Evolutionary conservation across 2,329 filamentous ascomycete genomes (phyloP), one percentile per base, ranked within the genome.

Genomic region (Botryotinia calthae): DNA sequence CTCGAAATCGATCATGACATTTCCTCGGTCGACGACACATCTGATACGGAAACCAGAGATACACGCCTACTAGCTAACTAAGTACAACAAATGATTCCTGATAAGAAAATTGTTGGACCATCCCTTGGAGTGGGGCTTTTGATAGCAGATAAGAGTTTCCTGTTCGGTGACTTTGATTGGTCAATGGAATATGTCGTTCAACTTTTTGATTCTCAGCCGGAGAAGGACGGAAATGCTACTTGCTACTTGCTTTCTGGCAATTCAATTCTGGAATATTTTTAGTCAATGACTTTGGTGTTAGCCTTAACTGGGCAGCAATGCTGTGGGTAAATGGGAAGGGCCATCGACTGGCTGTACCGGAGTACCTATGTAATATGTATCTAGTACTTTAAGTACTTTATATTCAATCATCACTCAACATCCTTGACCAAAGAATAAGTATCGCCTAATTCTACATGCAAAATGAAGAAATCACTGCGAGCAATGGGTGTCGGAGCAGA

Each of bases 141-240:
- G 59, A 62, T 42, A 44, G 18, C 25, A 42, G 59, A 64, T 64
- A 64, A 46, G 40, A 20, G 16, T 14, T 61, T 34, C 51, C 48
- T 10, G 20, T 14, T 2, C n/a, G 5, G 25, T 20, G 1, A 18
- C 40, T 44, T 4, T 10, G 4, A 66, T 67, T 67, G 46, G 46
- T 54, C 34, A 54, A 67, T 54, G 40, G 64, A 20, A 1, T 25
- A 28, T 40, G 22, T 10, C 7, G 4, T 28, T 28, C 8, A 18
- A 40, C 22, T n/a, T 40, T 54, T 9, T 31, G 22, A 34, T 22
- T 18, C 14, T 9, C 22, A 6, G 9, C 64, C 64, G 64, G 64
- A 67, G 64, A 67, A 54, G 46, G 46, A 5, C 64, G 64, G 64
- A 67, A 67, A 67, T 67, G 64, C 64, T 37, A 34, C 20, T 10